These are phyloP conservation scores for Russula ochroleuca DNA, from an alignment of 768 basidiomycete genomes.

Conservation along the genomic window DNA sequence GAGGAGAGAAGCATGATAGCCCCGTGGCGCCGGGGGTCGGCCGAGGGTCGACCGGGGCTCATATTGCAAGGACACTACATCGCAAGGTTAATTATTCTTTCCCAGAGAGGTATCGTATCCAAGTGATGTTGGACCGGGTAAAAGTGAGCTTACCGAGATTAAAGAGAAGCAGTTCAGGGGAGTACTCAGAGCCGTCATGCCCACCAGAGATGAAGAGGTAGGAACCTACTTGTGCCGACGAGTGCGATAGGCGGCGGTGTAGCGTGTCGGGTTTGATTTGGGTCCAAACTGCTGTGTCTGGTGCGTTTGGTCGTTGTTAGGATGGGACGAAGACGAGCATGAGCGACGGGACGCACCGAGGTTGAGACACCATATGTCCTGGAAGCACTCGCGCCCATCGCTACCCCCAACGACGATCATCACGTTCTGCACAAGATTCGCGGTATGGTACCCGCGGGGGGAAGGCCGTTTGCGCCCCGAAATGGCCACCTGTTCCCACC, in stretches of 20 bases:
- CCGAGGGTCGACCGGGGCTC: conserved; percentile 69
- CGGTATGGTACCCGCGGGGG: conserved; percentile 84
- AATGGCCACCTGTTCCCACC: conserved; percentile 59
- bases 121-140: neutral
- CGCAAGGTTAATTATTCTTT: neutral
- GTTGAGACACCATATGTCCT: conserved; percentile 83
- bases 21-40: conserved; percentile 64
- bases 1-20: conserved; percentile 79
- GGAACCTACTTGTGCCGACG: conserved; percentile 85
- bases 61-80: conserved; percentile 75
- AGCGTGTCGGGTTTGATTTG: conserved; percentile 41
- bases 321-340: neutral
- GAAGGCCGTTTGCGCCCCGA: conserved; percentile 49
- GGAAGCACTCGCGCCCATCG: conserved; percentile 84
- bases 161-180: conserved; percentile 70
- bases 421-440: conserved; percentile 77
- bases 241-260: conserved; percentile 74
- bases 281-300: conserved; percentile 38
- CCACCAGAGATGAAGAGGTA: conserved; percentile 89
- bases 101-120: neutral
- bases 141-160: conserved; percentile 68
- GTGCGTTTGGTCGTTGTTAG: neutral
- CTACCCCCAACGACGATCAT: conserved; percentile 92
- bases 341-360: conserved; percentile 53
- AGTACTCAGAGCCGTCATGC: conserved; percentile 76